Conservation (phyloP, 495 filamentous ascomycete species). For the Coniosporium apollinis region DNA sequence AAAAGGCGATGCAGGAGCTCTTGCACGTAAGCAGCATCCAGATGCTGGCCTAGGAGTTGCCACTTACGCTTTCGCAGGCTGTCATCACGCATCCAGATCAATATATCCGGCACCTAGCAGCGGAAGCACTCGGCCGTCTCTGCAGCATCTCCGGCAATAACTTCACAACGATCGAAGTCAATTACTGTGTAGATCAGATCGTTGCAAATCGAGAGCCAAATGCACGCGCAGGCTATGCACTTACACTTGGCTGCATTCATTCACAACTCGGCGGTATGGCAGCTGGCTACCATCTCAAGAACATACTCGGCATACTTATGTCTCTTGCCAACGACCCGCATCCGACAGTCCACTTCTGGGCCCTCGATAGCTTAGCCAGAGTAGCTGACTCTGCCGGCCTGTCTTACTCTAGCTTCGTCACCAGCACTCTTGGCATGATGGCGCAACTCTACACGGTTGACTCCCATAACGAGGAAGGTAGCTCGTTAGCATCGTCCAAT, state of each 20-base stretch:
- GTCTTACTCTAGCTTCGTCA: conserved; percentile 77
- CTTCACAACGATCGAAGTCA: conserved; percentile 78
- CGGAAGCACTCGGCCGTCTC: conserved; percentile 74
- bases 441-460: conserved; percentile 83
- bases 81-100: conserved; percentile 71
- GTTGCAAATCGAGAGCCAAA: conserved; percentile 85
- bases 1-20: conserved; percentile 76
- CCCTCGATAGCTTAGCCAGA: conserved; percentile 69
- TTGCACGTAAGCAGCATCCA: conserved; percentile 34
- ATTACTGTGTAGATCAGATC: conserved; percentile 83
- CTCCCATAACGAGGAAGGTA: conserved; percentile 74
- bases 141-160: conserved; percentile 78
- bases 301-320: conserved; percentile 87
- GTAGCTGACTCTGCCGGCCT: conserved; percentile 87
- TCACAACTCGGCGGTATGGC: conserved; percentile 95
- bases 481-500: conserved; percentile 66
- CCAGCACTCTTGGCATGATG: conserved; percentile 79
- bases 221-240: conserved; percentile 81
- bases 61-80: conserved; percentile 24
- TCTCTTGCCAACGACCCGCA: conserved; percentile 93
- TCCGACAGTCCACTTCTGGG: conserved; percentile 90
- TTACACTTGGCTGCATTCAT: conserved; percentile 86
- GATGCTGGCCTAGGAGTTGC: neutral
- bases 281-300: conserved; percentile 91
- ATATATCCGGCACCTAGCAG: conserved; percentile 69